Conservation (phyloP, 1,284 basidiomycete genomes). For the Schizophyllum commune region DNA sequence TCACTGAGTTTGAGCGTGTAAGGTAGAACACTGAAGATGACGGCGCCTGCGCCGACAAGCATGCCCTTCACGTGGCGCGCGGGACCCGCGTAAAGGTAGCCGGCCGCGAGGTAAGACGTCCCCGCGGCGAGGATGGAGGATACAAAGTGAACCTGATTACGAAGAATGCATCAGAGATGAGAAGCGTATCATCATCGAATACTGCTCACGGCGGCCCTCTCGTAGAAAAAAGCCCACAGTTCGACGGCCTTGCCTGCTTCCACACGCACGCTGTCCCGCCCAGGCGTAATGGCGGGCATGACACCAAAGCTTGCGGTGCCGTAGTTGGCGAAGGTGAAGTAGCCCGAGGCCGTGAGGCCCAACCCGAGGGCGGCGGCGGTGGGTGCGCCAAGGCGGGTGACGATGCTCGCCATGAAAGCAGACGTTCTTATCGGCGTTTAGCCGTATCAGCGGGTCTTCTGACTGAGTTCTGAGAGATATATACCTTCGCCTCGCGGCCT, state of each 20-base stretch:
- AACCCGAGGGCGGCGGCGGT: neutral
- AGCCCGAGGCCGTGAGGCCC: neutral
- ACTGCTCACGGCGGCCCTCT: neutral
- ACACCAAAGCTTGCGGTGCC: neutral
- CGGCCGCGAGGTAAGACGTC: neutral
- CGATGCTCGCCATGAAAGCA: neutral
- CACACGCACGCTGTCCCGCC: neutral
- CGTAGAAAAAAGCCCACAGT: neutral
- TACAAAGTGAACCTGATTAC: neutral
- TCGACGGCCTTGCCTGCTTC: neutral
- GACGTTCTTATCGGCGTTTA: too few relatives aligned
- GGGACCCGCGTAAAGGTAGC: neutral
- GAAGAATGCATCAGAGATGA: neutral
- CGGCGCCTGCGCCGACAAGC: neutral
- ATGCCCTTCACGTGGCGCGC: neutral
- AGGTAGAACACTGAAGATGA: neutral
- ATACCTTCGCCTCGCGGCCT: too few relatives aligned
- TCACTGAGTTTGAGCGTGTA: neutral
- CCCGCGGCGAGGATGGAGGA: neutral
- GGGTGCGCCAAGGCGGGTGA: neutral
- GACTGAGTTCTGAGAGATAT: too few relatives aligned
- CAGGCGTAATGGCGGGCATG: neutral
- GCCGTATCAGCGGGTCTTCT: too few relatives aligned
- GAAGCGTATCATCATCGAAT: too few relatives aligned
- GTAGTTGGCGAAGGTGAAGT: neutral